phyloP scores from a whole-genome alignment of 495 filamentous ascomycete species.

The Tuber indicum region DNA sequence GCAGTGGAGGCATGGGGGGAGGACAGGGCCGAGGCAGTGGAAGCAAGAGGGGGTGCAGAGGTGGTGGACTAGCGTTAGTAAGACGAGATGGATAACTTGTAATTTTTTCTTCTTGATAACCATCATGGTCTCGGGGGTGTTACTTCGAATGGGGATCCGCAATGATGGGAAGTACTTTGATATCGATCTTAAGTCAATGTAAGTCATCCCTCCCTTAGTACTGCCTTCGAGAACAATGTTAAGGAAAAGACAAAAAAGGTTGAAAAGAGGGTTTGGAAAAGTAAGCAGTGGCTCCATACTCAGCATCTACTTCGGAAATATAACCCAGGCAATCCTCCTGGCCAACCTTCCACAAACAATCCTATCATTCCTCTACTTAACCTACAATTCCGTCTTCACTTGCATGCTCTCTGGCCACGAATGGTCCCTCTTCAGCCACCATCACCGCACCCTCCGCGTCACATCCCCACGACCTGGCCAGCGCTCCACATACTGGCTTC shows the following conservation, averaged over 20 bases:
- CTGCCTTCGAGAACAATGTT: background rate
- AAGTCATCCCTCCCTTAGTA: background rate
- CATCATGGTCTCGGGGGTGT: background rate
- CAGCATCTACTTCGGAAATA: background rate
- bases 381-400: slow-evolving; percentile 45
- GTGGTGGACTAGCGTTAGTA: too few species aligned
- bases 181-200: background rate
- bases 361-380: slow-evolving; percentile 46
- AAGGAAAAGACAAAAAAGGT: background rate
- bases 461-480: slow-evolving; percentile 43
- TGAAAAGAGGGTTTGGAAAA: slow-evolving; percentile 11
- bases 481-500: slow-evolving; percentile 45
- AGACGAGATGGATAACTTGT: background rate
- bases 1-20: too few species aligned
- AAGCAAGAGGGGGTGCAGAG: too few species aligned
- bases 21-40: too few species aligned
- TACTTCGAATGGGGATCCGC: background rate
- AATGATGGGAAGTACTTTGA: background rate
- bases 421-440: too few species aligned
- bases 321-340: slow-evolving; percentile 38
- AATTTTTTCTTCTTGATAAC: background rate
- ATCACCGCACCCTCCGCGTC: slow-evolving; percentile 39
- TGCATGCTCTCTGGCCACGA: slow-evolving; percentile 45
- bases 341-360: slow-evolving; percentile 48
- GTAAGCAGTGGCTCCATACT: background rate